phyloP scores from a whole-genome alignment of 352 stramenopile species.

The Globisporangium takayamanum region DNA sequence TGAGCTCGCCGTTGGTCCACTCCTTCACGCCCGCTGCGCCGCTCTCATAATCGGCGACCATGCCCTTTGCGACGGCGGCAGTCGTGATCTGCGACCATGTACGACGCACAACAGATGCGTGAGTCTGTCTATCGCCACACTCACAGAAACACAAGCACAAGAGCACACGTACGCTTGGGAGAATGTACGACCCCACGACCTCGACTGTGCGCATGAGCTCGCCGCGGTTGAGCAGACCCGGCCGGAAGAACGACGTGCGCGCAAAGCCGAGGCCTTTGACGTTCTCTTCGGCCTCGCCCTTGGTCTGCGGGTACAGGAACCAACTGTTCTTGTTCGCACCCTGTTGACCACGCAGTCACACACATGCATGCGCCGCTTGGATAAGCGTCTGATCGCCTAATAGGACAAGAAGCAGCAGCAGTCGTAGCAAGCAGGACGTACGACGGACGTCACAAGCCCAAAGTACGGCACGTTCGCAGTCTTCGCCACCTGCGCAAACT shows the following conservation, averaged over 20 bases:
- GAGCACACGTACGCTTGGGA: constrained; percentile 39
- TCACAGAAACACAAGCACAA: neutral
- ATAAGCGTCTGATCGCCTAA: neutral
- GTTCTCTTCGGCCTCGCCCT: constrained; percentile 65
- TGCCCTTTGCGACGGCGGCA: constrained; percentile 47
- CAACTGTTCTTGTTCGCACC: constrained; percentile 63
- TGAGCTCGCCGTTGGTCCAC: constrained; percentile 46
- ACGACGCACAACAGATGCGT: constrained; percentile 6
- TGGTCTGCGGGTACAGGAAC: constrained; percentile 76
- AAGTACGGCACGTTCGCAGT: constrained; percentile 43
- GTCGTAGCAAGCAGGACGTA: constrained; percentile 14
- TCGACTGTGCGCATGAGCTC: constrained; percentile 47
- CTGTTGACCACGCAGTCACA: constrained; percentile 7
- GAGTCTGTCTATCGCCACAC: neutral
- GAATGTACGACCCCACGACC: constrained; percentile 39
- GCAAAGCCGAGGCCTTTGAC: constrained; percentile 49
- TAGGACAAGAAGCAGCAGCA: neutral
- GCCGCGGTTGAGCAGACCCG: constrained; percentile 50
- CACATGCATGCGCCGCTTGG: neutral
- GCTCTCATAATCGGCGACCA: constrained; percentile 68
- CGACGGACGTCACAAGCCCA: constrained; percentile 51
- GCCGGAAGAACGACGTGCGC: constrained; percentile 51
- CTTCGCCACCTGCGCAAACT: constrained; percentile 50
- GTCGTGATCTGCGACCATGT: constrained; percentile 33
- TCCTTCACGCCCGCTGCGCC: constrained; percentile 29